Base-by-base conservation (phyloP, 129 eudicot genomes). In the Pulicaria dysenterica region DNA sequence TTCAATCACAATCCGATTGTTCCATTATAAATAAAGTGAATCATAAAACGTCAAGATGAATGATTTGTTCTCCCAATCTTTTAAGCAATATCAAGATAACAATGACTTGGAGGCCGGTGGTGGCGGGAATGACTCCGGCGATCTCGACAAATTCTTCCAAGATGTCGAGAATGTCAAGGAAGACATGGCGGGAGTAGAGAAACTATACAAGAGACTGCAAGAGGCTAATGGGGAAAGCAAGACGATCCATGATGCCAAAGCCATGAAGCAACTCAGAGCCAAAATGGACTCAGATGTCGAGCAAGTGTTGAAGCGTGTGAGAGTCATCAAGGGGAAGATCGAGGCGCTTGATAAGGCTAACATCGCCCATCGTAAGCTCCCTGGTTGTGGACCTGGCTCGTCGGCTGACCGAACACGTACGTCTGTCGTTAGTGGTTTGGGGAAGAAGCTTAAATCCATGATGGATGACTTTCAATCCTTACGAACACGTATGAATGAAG, bases 351-450 rank as follows among this genome's bases (percentile, higher is more conserved):
- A 94, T 2, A 70, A 58, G 59, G 86, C 95, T 9, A 94, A 94
- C 62, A 83, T 70, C 2, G 86, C 90, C 17, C 46, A 83, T 59
- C 76, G 95, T 45, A 88, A 83, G 63, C 69, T 94, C 53, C 89
- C 91, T 1, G 98, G 98, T 2, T 90, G 96, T 50, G 98, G 95
- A 45, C 89, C 98, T 0, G 98, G 98, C 6, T 94, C 98, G 1
- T 94, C 98, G 0, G 59, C 96, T 0, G 98, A 94, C 67, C 54
- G 98, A 44, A 94, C 98, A 0, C 85, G 96, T 31, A 85, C 92
- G 0, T 85, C 95, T 0, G 98, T 94, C 0, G 98, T 94, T 6
- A 79, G 96, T 59, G 98, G 98, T 10, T 69, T 94, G 42, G 98
- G 98, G 50, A 90, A 94, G 58, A 94, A 94, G 66, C 86, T 94